A percentile compares a stretch with the other conserved stretches of the same genome.
These are phyloP conservation scores for Fusarium penzigii DNA, from an alignment of 2,329 filamentous ascomycete genomes.

Conservation along the genomic window DNA sequence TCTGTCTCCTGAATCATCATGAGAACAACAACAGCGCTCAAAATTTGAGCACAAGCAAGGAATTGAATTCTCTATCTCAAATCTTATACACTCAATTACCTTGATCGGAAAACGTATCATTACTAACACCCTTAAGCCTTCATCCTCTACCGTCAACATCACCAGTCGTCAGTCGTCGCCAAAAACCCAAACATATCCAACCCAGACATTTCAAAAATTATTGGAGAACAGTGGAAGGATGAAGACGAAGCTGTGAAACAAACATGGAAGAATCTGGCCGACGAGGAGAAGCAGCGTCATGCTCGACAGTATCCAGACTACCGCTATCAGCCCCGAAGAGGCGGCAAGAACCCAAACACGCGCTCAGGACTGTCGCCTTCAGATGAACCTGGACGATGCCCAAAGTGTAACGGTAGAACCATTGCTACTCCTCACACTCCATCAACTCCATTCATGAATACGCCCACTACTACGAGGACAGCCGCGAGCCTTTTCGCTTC, in stretches of 20 bases:
- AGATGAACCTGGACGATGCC: constrained; percentile 61
- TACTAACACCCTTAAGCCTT: constrained; percentile 66
- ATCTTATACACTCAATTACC: background rate
- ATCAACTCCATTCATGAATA: constrained; percentile 44
- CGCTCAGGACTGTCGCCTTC: constrained; percentile 37
- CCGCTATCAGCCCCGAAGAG: constrained; percentile 84
- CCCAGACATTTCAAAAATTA: constrained; percentile 96
- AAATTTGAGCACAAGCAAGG: constrained; percentile 4
- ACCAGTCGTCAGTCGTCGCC: constrained; percentile 78
- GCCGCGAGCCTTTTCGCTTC: constrained; percentile 23
- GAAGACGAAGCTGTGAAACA: constrained; percentile 74
- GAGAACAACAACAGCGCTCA: no score
- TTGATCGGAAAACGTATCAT: background rate
- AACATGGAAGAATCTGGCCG: constrained; percentile 85
- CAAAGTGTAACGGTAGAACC: constrained; percentile 70
- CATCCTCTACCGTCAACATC: constrained; percentile 93
- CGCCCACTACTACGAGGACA: constrained; percentile 34
- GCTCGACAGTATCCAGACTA: constrained; percentile 90
- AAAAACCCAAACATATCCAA: constrained; percentile 89
- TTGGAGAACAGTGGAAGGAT: constrained; percentile 87
- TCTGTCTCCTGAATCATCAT: no score
- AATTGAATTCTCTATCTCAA: no score
- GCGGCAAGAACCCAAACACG: constrained; percentile 37
- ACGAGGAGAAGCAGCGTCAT: constrained; percentile 90
- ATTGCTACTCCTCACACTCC: constrained; percentile 64